Evolutionary conservation across 176 grass and related monocot genomes (phyloP).

Genomic region (Avena sativa): DNA sequence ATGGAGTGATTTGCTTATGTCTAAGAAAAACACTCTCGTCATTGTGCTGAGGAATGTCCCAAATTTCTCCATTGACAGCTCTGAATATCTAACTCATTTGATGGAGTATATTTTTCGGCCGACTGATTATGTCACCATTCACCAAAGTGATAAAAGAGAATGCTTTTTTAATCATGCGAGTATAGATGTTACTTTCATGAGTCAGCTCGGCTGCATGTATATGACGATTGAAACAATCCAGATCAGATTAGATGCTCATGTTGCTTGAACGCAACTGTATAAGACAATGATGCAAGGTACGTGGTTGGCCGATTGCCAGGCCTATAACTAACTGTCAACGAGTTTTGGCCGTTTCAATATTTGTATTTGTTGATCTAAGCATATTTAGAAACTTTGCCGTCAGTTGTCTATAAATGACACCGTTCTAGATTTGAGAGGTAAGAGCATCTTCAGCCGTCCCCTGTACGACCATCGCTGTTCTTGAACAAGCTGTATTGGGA

Average conservation of each 20-base stretch:
- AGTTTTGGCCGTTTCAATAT: background rate
- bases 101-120: background rate
- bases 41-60: no score
- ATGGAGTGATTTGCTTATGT: no score
- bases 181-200: conserved; percentile 13
- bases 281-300: background rate
- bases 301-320: background rate
- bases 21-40: no score
- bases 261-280: background rate
- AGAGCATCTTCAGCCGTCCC: no score
- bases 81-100: no score
- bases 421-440: background rate
- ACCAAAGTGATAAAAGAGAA: background rate
- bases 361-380: background rate
- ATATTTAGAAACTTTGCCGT: no score
- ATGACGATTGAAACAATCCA: background rate
- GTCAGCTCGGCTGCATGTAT: background rate
- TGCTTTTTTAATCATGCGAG: background rate
- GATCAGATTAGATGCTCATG: background rate
- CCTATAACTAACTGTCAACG: background rate
- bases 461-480: no score
- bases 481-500: no score
- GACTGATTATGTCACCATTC: background rate
- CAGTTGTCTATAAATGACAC: background rate
- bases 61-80: no score